Evolutionary conservation across 306 rosid genomes (phyloP).

Genomic region (Vicia faba): DNA sequence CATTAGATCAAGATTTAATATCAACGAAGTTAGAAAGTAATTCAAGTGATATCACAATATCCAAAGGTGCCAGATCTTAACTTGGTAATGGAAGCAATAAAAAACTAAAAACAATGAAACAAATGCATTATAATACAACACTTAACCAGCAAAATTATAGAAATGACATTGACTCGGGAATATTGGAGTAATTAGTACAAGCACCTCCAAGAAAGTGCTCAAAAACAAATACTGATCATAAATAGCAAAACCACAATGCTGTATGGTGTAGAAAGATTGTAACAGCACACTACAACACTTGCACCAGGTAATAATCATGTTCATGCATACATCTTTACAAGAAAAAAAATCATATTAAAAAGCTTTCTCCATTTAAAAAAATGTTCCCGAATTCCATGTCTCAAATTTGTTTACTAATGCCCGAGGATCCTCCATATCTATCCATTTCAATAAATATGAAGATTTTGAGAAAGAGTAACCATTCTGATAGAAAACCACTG

Average conservation of each 20-base stretch:
- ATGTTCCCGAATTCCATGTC: background rate
- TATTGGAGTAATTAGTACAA: constrained; percentile 9
- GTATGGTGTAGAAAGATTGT: background rate
- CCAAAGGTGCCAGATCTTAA: background rate
- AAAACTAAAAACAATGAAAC: background rate
- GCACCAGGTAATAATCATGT: background rate
- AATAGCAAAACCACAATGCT: background rate
- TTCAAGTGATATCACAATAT: constrained; percentile 19
- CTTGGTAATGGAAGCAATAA: constrained; percentile 17
- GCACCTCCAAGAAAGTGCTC: background rate
- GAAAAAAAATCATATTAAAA: background rate
- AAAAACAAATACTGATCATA: background rate
- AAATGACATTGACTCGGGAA: constrained; percentile 8
- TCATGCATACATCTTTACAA: background rate
- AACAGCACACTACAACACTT: constrained; percentile 2
- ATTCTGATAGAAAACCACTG: too few species aligned
- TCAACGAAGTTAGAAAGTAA: background rate
- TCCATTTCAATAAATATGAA: background rate
- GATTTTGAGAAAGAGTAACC: constrained; percentile 6
- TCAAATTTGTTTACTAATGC: background rate
- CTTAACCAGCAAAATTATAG: constrained; percentile 2
- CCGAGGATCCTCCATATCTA: background rate
- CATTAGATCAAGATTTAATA: constrained; percentile 28
- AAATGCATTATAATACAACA: background rate
- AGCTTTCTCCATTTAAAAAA: background rate